These are phyloP conservation scores for Aphanoascus verrucosus DNA, from an alignment of 2,329 filamentous ascomycete genomes.

Conservation along the genomic window DNA sequence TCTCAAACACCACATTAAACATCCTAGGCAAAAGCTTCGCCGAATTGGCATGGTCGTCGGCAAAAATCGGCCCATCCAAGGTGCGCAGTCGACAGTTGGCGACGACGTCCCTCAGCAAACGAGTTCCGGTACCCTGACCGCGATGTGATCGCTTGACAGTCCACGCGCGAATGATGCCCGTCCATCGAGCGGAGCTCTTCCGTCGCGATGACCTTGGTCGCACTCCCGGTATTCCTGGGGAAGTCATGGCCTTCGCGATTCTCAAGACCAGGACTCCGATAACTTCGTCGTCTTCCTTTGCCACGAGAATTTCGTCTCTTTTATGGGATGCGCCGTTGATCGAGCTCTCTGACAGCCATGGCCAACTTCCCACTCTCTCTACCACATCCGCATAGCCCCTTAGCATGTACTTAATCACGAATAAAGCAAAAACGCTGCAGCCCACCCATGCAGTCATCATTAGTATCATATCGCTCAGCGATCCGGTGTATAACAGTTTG, in stretches of 20 bases:
- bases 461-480: conserved; percentile 43
- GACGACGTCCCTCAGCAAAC: conserved; percentile 63
- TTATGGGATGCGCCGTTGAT: conserved; percentile 24
- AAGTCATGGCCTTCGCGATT: conserved; percentile 15
- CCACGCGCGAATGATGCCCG: conserved; percentile 65
- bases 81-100: conserved; percentile 56
- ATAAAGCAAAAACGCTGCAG: conserved; percentile 52
- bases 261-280: conserved; percentile 59
- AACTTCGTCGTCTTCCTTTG: conserved; percentile 51
- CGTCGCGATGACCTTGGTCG: conserved; percentile 13
- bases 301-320: conserved; percentile 54
- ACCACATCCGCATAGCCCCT: conserved; percentile 53
- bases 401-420: conserved; percentile 50
- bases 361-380: conserved; percentile 47
- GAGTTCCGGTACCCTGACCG: conserved; percentile 58
- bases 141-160: conserved; percentile 62
- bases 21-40: conserved; percentile 50
- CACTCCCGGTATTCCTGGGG: conserved; percentile 7
- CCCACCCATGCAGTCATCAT: conserved; percentile 50
- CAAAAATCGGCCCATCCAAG: conserved; percentile 60
- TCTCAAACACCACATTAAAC: conserved; percentile 53
- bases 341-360: conserved; percentile 46
- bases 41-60: conserved; percentile 66
- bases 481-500: conserved; percentile 31
- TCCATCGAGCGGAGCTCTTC: conserved; percentile 16